phyloP scores from a whole-genome alignment of 805 yeast genomes.

The Barnettozyma sp. region DNA sequence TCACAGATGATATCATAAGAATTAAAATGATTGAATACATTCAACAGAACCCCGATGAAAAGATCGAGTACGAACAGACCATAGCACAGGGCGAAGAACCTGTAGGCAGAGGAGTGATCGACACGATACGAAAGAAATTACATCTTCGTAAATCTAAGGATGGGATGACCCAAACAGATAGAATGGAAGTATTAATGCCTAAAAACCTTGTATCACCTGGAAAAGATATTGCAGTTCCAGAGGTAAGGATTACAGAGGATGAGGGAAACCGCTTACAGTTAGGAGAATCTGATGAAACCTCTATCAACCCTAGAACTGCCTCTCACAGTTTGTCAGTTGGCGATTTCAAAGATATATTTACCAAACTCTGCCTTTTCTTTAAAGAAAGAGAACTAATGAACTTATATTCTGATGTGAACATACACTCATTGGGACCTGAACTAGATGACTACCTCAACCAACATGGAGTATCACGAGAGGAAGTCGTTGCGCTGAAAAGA shows the following conservation, averaged over 20 bases:
- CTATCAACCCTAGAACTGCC: not conserved
- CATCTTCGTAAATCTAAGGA: constrained; percentile 1
- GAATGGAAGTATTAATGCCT: constrained; percentile 1
- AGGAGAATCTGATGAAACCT: not conserved
- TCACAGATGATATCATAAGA: constrained; percentile 2
- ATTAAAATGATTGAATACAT: not conserved
- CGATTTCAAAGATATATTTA: not conserved
- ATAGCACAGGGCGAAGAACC: not conserved
- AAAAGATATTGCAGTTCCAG: constrained; percentile 1
- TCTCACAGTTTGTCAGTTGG: not conserved
- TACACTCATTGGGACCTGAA: constrained; percentile 2
- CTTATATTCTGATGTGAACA: not conserved
- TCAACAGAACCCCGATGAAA: not conserved
- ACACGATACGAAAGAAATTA: constrained; percentile 2
- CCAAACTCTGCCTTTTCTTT: constrained; percentile 1
- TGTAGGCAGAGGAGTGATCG: constrained; percentile 3
- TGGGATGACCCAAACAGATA: not conserved
- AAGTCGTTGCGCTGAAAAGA: not conserved
- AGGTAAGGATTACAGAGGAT: too few relatives aligned
- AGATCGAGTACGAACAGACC: constrained; percentile 1
- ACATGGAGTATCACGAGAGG: not conserved
- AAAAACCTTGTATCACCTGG: constrained; percentile 2
- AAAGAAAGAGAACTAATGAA: constrained; percentile 3
- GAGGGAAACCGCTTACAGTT: too few relatives aligned
- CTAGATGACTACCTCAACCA: not conserved